A percentile compares a stretch with the other conserved stretches of the same genome.
These are phyloP conservation scores for Camellia granthamiana DNA, from an alignment of 148 eudicot species.

Conservation along the genomic window DNA sequence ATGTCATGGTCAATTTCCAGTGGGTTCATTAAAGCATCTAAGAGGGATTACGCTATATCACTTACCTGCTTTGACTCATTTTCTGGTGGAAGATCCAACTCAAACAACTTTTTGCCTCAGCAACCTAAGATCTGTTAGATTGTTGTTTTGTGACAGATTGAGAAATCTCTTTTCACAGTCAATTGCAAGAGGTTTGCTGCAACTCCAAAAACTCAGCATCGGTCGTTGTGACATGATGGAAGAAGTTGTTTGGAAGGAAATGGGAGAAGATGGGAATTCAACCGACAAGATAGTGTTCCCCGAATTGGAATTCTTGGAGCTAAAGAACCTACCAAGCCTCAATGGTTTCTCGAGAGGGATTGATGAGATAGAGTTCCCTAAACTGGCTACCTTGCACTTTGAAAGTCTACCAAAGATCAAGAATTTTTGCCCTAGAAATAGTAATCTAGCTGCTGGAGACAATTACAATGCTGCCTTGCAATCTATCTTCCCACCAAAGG, in stretches of 20 bases:
- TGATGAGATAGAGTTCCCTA: conserved; percentile 8
- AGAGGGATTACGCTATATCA: not conserved
- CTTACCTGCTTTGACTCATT: not conserved
- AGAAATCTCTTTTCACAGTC: conserved; percentile 10
- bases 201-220: not conserved
- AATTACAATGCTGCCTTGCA: not conserved
- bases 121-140: not conserved
- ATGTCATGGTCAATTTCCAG: not conserved
- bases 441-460: not conserved
- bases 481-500: conserved; percentile 5
- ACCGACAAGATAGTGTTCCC: not conserved
- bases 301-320: not conserved
- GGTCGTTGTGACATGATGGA: conserved; percentile 2
- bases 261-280: not conserved
- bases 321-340: not conserved
- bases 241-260: conserved; percentile 1
- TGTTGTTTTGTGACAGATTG: not conserved
- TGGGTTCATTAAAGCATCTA: not conserved
- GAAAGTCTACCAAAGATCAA: not conserved
- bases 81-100: conserved; percentile 8
- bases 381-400: not conserved
- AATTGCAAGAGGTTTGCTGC: conserved; percentile 2
- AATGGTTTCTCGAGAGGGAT: conserved; percentile 1
- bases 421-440: not conserved
- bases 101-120: not conserved